These are phyloP conservation scores for Coemansia interrupta DNA, from an alignment of 192 early-diverging fungal genomes.

Conservation along the genomic window DNA sequence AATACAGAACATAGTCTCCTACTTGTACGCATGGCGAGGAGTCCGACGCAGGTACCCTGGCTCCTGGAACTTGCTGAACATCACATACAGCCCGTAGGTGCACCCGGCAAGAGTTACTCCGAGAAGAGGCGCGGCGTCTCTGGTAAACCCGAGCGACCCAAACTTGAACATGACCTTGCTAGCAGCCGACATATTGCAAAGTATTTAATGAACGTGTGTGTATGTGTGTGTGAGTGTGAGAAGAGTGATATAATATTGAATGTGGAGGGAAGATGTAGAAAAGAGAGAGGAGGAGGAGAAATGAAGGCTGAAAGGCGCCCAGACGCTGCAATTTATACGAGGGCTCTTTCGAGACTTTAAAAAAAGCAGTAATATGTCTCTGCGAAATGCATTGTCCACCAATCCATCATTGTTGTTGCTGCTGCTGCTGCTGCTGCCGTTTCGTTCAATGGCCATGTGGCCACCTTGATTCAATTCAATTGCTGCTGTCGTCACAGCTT, in stretches of 20 bases:
- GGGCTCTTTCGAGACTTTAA: no score
- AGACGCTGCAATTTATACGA: no score
- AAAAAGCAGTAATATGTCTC: not conserved
- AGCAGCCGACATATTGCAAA: slow-evolving; percentile 5
- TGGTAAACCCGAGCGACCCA: slow-evolving; percentile 34
- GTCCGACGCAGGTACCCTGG: slow-evolving; percentile 43
- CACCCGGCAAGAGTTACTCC: slow-evolving; percentile 45
- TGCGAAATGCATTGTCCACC: not conserved
- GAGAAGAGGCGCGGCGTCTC: slow-evolving; percentile 40
- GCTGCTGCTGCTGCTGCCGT: not conserved
- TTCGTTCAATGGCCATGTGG: not conserved
- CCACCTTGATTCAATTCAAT: not conserved
- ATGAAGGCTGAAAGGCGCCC: not conserved
- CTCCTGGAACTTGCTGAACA: slow-evolving; percentile 51
- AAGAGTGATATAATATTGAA: not conserved
- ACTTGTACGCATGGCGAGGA: slow-evolving; percentile 41
- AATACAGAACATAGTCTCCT: not conserved
- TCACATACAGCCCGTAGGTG: slow-evolving; percentile 43
- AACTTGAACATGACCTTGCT: slow-evolving; percentile 37
- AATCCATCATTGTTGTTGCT: not conserved
- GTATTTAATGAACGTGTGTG: no score
- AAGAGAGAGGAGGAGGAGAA: not conserved
- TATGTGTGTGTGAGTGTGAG: no score
- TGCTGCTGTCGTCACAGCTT: not conserved
- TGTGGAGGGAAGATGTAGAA: not conserved